Percentiles rank a stretch among this genome's conserved stretches.
phyloP scores from a whole-genome alignment of 257 asterid genomes.

The Jaltomata sinuosa region DNA sequence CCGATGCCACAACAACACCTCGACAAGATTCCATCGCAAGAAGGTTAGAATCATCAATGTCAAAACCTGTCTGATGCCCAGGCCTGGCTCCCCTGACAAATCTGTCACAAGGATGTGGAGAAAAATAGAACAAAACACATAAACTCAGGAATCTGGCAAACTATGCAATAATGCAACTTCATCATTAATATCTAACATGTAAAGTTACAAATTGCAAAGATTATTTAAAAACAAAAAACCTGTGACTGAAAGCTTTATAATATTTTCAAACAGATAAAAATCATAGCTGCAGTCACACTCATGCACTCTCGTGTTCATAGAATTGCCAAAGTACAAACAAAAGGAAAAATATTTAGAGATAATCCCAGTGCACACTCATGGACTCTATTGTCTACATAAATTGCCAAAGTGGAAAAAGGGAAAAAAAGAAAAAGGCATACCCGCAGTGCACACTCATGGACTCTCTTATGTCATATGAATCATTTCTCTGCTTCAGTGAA shows the following conservation, averaged over 20 bases:
- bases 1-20: slow-evolving; percentile 85
- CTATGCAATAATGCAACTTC: neutral
- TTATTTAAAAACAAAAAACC: neutral
- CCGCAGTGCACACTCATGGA: slow-evolving; percentile 88
- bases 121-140: neutral
- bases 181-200: neutral
- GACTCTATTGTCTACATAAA: neutral
- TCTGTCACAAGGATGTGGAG: slow-evolving; percentile 19
- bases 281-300: neutral
- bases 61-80: slow-evolving; percentile 74
- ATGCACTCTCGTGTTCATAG: neutral
- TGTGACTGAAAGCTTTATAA: neutral
- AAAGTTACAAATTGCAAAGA: neutral
- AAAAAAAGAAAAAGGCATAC: slow-evolving; percentile 33
- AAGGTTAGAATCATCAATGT: slow-evolving; percentile 73
- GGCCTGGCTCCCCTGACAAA: slow-evolving; percentile 80
- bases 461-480: slow-evolving; percentile 70
- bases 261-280: neutral
- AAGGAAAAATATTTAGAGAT: neutral
- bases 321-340: neutral
- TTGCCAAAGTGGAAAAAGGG: neutral
- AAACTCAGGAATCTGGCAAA: neutral
- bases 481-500: slow-evolving; percentile 55
- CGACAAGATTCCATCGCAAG: slow-evolving; percentile 75
- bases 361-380: neutral